Percentiles rank a stretch among this genome's conserved stretches.
phyloP scores from a whole-genome alignment of 805 yeast species.

The Candida sanyiensis region DNA sequence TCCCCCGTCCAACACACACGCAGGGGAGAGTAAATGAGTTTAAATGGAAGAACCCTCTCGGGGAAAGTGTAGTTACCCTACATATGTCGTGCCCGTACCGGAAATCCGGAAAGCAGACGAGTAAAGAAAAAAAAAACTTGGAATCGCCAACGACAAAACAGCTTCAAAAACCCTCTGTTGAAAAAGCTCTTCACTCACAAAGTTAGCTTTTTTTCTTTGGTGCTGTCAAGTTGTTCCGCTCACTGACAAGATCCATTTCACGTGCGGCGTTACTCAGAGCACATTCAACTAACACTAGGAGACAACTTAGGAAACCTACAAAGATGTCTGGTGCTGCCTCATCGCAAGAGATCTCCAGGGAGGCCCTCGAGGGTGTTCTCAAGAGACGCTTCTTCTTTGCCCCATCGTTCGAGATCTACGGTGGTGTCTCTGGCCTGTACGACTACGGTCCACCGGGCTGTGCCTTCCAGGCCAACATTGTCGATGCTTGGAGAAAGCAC shows the following conservation, averaged over 20 bases:
- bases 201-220: no score
- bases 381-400: conserved; percentile 96
- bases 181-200: conserved; percentile 1
- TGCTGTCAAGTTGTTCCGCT: conserved; percentile 5
- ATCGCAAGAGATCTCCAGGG: conserved; percentile 62
- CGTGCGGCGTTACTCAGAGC: conserved; percentile 5
- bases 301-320: conserved; percentile 8
- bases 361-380: conserved; percentile 79
- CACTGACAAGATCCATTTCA: conserved; percentile 3
- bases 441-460: conserved; percentile 99
- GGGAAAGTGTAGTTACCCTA: not conserved
- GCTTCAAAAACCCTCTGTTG: not conserved
- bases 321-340: conserved; percentile 25
- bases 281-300: not conserved
- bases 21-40: conserved; percentile 8
- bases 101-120: not conserved
- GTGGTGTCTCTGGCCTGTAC: conserved; percentile 96
- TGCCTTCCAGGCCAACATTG: conserved; percentile 91
- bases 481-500: conserved; percentile 97
- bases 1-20: conserved; percentile 48
- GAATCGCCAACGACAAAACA: not conserved
- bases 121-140: no score
- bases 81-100: not conserved
- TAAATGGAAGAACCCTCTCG: not conserved
- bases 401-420: conserved; percentile 95